Conservation (phyloP, 352 stramenopile species). For the Globisporangium sylvaticum region DNA sequence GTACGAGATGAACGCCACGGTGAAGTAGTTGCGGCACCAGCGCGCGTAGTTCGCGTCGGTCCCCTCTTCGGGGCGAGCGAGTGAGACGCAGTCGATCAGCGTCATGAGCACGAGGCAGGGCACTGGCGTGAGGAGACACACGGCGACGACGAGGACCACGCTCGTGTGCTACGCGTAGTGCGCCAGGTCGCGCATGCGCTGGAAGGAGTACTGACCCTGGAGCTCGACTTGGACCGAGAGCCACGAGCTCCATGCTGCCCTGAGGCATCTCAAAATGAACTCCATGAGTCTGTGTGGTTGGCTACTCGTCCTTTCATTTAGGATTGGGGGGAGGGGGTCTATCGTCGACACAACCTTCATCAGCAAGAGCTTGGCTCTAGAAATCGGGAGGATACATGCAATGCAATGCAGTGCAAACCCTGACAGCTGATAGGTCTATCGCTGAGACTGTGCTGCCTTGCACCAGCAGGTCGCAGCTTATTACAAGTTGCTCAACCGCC, state of each 20-base stretch:
- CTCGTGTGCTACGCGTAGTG: not conserved
- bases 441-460: too few species aligned
- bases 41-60: conserved; percentile 32
- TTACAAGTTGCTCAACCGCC: too few species aligned
- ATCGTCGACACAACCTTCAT: too few species aligned
- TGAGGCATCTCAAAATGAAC: not conserved
- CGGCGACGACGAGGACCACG: not conserved
- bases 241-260: conserved; percentile 10
- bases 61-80: conserved; percentile 19
- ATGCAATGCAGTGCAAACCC: too few species aligned
- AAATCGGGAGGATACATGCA: too few species aligned
- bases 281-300: not conserved
- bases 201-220: conserved; percentile 32
- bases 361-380: too few species aligned
- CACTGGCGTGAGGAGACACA: conserved; percentile 26
- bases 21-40: conserved; percentile 27
- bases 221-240: conserved; percentile 27
- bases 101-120: conserved; percentile 29
- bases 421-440: too few species aligned
- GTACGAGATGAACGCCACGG: conserved; percentile 25
- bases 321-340: too few species aligned
- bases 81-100: conserved; percentile 23
- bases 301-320: not conserved
- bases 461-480: too few species aligned
- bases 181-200: conserved; percentile 16